Percentiles rank a stretch among this genome's conserved stretches.
phyloP scores from a whole-genome alignment of 441 rosid species.

The Croton setiger region DNA sequence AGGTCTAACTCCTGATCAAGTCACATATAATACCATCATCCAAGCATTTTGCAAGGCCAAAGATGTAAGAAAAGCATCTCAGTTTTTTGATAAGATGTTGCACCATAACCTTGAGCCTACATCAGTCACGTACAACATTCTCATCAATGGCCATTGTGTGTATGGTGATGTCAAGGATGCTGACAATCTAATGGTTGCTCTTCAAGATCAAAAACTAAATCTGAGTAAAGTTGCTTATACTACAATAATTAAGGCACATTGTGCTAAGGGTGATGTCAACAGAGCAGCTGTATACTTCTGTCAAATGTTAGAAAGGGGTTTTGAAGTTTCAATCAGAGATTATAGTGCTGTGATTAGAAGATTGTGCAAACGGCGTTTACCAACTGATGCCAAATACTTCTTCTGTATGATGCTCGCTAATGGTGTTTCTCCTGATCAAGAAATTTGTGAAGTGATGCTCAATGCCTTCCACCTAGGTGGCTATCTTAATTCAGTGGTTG shows the following conservation, averaged over 20 bases:
- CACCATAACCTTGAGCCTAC: slow-evolving; percentile 49
- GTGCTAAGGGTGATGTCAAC: slow-evolving; percentile 58
- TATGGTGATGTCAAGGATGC: slow-evolving; percentile 46
- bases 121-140: slow-evolving; percentile 55
- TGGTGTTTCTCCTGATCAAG: slow-evolving; percentile 54
- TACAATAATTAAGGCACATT: slow-evolving; percentile 69
- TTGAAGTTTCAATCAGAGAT: slow-evolving; percentile 55
- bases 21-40: slow-evolving; percentile 65
- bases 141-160: slow-evolving; percentile 56
- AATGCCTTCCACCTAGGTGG: slow-evolving; percentile 35
- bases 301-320: slow-evolving; percentile 56
- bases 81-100: slow-evolving; percentile 45
- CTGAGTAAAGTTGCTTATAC: slow-evolving; percentile 59
- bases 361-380: slow-evolving; percentile 50
- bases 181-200: slow-evolving; percentile 45
- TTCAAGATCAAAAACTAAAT: slow-evolving; percentile 36
- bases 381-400: slow-evolving; percentile 43
- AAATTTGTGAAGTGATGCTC: slow-evolving; percentile 50
- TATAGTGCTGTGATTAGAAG: slow-evolving; percentile 67
- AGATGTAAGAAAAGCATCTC: slow-evolving; percentile 41
- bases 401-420: slow-evolving; percentile 50
- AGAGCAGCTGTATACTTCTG: slow-evolving; percentile 35
- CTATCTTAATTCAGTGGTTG: slow-evolving; percentile 30
- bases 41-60: slow-evolving; percentile 46
- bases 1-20: slow-evolving; percentile 63